Conservation (phyloP, 305 asterid species). For the Lippia alba region DNA sequence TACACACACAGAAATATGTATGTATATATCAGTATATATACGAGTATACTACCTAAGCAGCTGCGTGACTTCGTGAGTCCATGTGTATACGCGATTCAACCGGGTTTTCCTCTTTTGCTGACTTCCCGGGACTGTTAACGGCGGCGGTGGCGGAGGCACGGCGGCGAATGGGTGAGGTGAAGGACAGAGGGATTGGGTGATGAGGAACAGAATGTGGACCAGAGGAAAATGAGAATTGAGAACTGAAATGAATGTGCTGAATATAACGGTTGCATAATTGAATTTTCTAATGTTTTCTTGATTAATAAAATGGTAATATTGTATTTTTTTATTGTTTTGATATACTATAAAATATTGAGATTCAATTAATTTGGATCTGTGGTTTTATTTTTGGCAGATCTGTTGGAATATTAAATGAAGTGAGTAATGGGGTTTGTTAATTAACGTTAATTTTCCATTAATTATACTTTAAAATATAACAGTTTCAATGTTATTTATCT, state of each 20-base stretch:
- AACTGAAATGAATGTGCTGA: neutral
- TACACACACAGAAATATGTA: neutral
- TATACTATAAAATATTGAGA: too few relatives aligned
- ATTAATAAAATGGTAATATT: too few relatives aligned
- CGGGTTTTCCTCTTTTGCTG: neutral
- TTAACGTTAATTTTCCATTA: too few relatives aligned
- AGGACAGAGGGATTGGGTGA: slow-evolving; percentile 23
- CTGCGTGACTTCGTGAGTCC: slow-evolving; percentile 15
- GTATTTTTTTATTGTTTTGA: too few relatives aligned
- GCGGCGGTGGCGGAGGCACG: slow-evolving; percentile 21
- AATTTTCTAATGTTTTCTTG: too few relatives aligned
- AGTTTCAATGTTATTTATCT: too few relatives aligned
- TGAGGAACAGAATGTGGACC: slow-evolving; percentile 17
- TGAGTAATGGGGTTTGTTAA: too few relatives aligned
- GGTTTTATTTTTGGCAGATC: too few relatives aligned
- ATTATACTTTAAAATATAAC: too few relatives aligned
- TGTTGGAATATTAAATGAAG: too few relatives aligned
- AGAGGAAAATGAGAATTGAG: slow-evolving; percentile 8
- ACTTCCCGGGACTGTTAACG: neutral
- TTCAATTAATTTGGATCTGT: too few relatives aligned
- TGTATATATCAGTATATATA: neutral
- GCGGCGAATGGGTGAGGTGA: slow-evolving; percentile 24
- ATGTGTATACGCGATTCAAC: neutral
- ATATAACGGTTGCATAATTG: slow-evolving; percentile 17
- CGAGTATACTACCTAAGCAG: slow-evolving; percentile 15